A percentile compares a stretch with the other conserved stretches of the same genome.
Conservation (phyloP, 2,329 filamentous ascomycete species). For the Eutypa lata region DNA sequence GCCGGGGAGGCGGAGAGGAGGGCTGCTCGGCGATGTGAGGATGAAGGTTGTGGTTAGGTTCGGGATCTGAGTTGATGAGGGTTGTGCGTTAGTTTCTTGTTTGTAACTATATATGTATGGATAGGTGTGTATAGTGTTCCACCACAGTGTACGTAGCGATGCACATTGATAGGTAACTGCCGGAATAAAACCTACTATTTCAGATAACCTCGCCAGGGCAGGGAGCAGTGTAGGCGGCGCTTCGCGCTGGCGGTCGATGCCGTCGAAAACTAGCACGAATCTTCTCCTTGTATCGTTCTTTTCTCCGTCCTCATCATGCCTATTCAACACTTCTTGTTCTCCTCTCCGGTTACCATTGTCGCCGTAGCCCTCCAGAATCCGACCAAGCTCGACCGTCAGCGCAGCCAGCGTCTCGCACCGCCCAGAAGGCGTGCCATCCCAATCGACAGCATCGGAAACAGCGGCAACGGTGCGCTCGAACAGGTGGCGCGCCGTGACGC, state of each 20-base stretch:
- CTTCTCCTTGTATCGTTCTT: slow-evolving; percentile 38
- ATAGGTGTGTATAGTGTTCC: no score
- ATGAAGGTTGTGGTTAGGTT: slow-evolving; percentile 67
- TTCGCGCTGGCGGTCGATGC: slow-evolving; percentile 80
- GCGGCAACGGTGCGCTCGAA: slow-evolving; percentile 67
- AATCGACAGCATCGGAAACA: slow-evolving; percentile 50
- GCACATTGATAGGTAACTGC: no score
- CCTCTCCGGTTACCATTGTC: slow-evolving; percentile 4
- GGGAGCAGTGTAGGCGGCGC: slow-evolving; percentile 74
- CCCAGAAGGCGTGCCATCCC: slow-evolving; percentile 44
- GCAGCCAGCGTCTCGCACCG: slow-evolving; percentile 80
- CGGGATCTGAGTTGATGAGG: slow-evolving; percentile 61
- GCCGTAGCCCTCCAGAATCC: slow-evolving; percentile 50
- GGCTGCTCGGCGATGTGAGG: slow-evolving; percentile 45
- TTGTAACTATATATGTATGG: slow-evolving; percentile 8
- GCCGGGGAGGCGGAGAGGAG: slow-evolving; percentile 57
- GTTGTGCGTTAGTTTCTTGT: slow-evolving; percentile 8
- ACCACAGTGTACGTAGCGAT: no score
- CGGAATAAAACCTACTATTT: slow-evolving; percentile 66
- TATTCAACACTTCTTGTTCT: no score
- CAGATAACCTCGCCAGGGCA: slow-evolving; percentile 76
- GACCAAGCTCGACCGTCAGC: slow-evolving; percentile 68
- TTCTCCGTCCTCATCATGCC: neutral
- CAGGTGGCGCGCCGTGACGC: slow-evolving; percentile 74
- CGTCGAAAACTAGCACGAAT: slow-evolving; percentile 84